These are phyloP conservation scores for Phytophthora quininea DNA, from an alignment of 352 stramenopile species.

Conservation along the genomic window DNA sequence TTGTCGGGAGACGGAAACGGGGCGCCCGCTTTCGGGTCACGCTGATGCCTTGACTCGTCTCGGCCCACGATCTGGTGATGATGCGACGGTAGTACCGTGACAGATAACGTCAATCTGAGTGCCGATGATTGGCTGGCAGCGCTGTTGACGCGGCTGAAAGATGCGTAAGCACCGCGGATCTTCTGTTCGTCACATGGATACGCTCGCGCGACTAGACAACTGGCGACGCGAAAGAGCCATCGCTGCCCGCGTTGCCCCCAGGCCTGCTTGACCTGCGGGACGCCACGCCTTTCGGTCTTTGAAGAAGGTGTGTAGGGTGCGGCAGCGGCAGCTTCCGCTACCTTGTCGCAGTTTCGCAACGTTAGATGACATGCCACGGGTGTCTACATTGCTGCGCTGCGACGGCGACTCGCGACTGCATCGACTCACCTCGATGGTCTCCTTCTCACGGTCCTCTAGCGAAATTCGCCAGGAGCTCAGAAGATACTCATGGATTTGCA, in stretches of 20 bases:
- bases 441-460: background rate
- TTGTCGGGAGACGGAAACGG: background rate
- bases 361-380: too few species aligned
- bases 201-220: background rate
- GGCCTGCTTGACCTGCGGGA: too few species aligned
- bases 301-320: too few species aligned
- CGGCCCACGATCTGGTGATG: background rate
- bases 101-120: background rate
- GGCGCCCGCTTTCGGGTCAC: background rate
- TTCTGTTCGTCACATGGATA: slow-evolving; percentile 5
- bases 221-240: background rate
- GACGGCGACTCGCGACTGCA: too few species aligned
- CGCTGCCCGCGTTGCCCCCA: background rate
- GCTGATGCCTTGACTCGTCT: too few species aligned
- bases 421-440: too few species aligned
- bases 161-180: background rate
- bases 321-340: too few species aligned
- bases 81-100: background rate
- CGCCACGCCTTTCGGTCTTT: too few species aligned
- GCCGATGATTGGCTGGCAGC: background rate
- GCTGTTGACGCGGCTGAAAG: background rate
- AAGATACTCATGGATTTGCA: background rate
- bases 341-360: too few species aligned
- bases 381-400: too few species aligned
- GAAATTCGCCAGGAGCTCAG: background rate